phyloP scores from a whole-genome alignment of 805 yeast species.

The Candida taoyuanica region DNA sequence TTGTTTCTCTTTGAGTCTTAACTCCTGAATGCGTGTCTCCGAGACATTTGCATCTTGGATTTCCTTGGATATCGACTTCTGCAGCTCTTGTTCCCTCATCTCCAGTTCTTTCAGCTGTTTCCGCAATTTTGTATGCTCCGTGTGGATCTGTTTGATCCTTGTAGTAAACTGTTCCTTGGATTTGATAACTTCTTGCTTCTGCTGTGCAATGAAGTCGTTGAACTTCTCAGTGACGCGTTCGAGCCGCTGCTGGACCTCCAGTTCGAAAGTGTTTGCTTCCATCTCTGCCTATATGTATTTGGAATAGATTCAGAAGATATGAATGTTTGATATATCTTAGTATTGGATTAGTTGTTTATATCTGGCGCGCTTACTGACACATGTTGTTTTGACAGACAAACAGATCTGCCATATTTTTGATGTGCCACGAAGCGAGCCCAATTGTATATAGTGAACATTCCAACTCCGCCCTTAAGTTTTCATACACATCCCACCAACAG shows the following conservation, averaged over 20 bases:
- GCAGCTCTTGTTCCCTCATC: slow-evolving; percentile 12
- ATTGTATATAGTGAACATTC: no score
- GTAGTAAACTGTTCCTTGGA: slow-evolving; percentile 33
- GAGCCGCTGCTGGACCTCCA: slow-evolving; percentile 33
- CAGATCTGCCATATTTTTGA: no score
- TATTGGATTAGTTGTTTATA: no score
- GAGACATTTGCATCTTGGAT: slow-evolving; percentile 27
- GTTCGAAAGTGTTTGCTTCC: slow-evolving; percentile 31
- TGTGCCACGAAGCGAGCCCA: no score
- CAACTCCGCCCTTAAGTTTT: no score
- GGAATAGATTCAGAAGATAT: background rate
- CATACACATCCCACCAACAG: background rate
- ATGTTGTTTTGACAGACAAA: no score
- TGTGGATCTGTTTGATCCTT: slow-evolving; percentile 30
- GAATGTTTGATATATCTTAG: no score
- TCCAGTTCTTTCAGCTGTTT: slow-evolving; percentile 12
- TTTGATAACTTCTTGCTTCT: slow-evolving; percentile 31
- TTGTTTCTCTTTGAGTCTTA: slow-evolving; percentile 32
- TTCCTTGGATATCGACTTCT: slow-evolving; percentile 11
- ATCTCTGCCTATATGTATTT: slow-evolving; percentile 1
- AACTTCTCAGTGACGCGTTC: slow-evolving; percentile 35
- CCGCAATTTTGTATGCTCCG: slow-evolving; percentile 30
- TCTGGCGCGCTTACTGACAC: no score
- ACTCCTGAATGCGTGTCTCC: slow-evolving; percentile 31
- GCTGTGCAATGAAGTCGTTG: slow-evolving; percentile 31